Conservation (phyloP, 441 rosid genomes). For the Populus hybrid region DNA sequence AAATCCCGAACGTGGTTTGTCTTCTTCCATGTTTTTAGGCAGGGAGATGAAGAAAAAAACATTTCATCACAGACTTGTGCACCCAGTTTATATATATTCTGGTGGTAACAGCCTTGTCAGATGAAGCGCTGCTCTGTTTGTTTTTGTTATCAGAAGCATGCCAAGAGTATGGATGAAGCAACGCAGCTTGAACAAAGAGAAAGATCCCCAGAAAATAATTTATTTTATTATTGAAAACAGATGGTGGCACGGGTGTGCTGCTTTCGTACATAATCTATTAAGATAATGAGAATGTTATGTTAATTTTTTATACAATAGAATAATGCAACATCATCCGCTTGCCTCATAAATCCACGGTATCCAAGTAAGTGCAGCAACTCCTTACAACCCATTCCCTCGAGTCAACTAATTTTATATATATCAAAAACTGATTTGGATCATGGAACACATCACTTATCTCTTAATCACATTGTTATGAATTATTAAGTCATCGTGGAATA, state of each 20-base stretch:
- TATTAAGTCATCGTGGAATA: too few relatives aligned
- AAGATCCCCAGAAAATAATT: neutral
- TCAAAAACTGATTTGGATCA: too few relatives aligned
- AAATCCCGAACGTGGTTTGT: neutral
- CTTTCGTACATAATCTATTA: neutral
- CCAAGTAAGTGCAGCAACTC: neutral
- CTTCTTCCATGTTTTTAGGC: neutral
- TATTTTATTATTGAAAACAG: neutral
- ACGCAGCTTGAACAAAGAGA: conserved; percentile 10
- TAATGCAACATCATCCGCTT: neutral
- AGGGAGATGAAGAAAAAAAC: neutral
- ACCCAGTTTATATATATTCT: neutral
- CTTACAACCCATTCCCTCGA: neutral
- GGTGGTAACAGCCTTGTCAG: neutral
- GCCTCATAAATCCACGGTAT: neutral
- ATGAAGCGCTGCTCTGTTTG: neutral
- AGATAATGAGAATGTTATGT: neutral
- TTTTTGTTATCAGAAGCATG: conserved; percentile 10
- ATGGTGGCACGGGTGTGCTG: neutral
- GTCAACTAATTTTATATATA: neutral
- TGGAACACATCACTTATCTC: too few relatives aligned
- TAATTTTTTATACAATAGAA: neutral
- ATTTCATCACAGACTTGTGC: neutral
- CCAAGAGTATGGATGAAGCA: conserved; percentile 28
- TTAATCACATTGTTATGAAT: too few relatives aligned